Evolutionary conservation across 23 red algal species (phyloP).

Genomic region (Gracilaria gracilis): DNA sequence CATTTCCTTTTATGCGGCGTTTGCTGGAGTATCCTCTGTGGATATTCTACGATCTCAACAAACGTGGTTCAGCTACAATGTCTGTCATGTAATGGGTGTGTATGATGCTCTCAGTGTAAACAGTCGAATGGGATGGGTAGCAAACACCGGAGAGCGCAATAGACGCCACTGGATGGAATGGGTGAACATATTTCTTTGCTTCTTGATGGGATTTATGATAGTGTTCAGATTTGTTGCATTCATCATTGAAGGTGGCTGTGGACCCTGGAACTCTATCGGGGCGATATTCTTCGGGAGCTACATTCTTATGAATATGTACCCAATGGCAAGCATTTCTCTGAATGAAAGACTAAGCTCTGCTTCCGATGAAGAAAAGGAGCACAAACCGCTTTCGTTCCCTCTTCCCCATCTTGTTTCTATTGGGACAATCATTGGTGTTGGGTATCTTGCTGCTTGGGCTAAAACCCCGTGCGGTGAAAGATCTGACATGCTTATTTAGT

Average conservation of each 20-base stretch:
- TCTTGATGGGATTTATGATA: constrained; percentile 57
- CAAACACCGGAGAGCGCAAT: constrained; percentile 78
- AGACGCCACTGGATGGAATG: constrained; percentile 78
- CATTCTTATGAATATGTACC: constrained; percentile 65
- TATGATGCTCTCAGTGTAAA: constrained; percentile 62
- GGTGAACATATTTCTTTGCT: constrained; percentile 66
- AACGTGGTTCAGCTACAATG: constrained; percentile 80
- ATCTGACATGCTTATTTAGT: constrained; percentile 10
- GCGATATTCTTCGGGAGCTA: constrained; percentile 72
- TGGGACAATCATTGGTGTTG: constrained; percentile 70
- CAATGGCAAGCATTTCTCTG: constrained; percentile 72
- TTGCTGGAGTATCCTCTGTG: constrained; percentile 57
- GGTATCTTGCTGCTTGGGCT: constrained; percentile 72
- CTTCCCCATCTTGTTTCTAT: constrained; percentile 61
- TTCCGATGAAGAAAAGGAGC: constrained; percentile 70
- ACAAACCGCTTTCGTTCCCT: constrained; percentile 57
- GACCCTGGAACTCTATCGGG: constrained; percentile 71
- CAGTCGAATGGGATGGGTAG: constrained; percentile 72
- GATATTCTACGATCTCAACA: constrained; percentile 80
- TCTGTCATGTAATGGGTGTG: constrained; percentile 77
- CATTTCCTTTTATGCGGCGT: constrained; percentile 76
- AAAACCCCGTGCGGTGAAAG: constrained; percentile 61
- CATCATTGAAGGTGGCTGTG: constrained; percentile 63
- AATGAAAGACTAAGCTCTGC: constrained; percentile 64
- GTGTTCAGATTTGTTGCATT: constrained; percentile 62